Conservation (phyloP, 106 monocot genomes). For the Platanthera guangdongensis region DNA sequence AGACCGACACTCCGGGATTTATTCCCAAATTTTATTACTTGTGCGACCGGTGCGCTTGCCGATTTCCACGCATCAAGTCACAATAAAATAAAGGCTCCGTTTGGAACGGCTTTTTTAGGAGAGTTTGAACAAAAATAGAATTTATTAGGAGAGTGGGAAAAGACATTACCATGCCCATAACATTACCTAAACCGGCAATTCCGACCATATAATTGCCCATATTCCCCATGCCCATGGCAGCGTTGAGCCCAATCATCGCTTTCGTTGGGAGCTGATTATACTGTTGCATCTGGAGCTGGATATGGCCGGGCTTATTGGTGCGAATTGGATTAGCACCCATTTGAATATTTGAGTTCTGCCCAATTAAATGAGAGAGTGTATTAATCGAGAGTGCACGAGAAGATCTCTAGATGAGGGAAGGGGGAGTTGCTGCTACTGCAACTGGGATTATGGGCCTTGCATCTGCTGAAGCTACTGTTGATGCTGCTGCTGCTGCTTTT, state of each 20-base stretch:
- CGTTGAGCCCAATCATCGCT: conserved; percentile 56
- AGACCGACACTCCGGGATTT: too few species aligned
- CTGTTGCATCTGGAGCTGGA: conserved; percentile 60
- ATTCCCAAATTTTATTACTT: too few species aligned
- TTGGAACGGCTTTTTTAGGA: too few species aligned
- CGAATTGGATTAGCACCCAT: conserved; percentile 41
- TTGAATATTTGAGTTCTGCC: conserved; percentile 50
- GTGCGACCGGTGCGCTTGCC: too few species aligned
- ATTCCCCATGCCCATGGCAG: conserved; percentile 42
- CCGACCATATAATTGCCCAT: conserved; percentile 34
- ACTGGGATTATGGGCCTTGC: conserved; percentile 31
- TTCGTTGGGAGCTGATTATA: conserved; percentile 51
- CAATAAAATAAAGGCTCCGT: too few species aligned
- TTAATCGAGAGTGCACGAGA: conserved; percentile 40
- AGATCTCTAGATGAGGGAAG: conserved; percentile 56
- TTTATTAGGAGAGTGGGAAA: too few species aligned
- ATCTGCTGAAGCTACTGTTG: conserved; percentile 44
- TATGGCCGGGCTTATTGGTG: conserved; percentile 28
- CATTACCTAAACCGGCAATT: conserved; percentile 44
- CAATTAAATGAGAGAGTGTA: conserved; percentile 66
- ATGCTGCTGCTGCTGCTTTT: conserved; percentile 19
- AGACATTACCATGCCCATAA: conserved; percentile 64
- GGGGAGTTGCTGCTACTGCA: conserved; percentile 38
- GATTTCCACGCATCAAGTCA: too few species aligned
- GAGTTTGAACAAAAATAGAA: too few species aligned